Evolutionary conservation across 2,329 filamentous ascomycete species (phyloP).

Genomic region (Tolypocladium paradoxum): DNA sequence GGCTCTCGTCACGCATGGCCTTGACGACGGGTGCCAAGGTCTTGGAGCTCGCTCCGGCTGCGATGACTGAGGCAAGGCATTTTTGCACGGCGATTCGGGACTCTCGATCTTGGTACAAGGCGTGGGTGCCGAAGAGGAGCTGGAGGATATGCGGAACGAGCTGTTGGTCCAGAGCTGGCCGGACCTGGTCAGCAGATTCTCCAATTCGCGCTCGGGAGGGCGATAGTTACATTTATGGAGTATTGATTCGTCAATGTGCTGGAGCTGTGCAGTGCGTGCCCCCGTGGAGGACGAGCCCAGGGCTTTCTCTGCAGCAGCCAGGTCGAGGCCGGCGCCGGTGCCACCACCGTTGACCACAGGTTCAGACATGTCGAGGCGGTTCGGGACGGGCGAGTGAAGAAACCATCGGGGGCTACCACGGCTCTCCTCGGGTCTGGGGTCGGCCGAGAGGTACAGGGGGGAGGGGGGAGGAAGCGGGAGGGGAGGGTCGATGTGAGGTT

Average conservation of each 20-base stretch:
- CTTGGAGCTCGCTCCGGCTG: conserved; percentile 40
- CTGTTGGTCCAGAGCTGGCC: conserved; percentile 34
- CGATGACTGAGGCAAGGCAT: conserved; percentile 62
- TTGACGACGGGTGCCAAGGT: conserved; percentile 54
- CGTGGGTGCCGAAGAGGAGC: conserved; percentile 77
- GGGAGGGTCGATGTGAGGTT: neutral
- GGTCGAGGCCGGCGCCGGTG: conserved; percentile 35
- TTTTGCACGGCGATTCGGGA: conserved; percentile 75
- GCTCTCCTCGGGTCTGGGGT: neutral
- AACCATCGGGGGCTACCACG: conserved; percentile 23
- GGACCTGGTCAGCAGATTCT: conserved; percentile 8
- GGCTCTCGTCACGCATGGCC: conserved; percentile 59
- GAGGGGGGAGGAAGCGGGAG: neutral
- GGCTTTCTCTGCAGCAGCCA: conserved; percentile 35
- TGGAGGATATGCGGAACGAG: conserved; percentile 48
- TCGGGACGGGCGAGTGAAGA: conserved; percentile 10
- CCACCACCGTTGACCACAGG: conserved; percentile 25
- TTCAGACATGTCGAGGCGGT: conserved; percentile 24
- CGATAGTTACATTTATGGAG: conserved; percentile 37
- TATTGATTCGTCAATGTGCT: conserved; percentile 45
- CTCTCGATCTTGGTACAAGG: conserved; percentile 73
- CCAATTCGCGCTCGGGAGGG: conserved; percentile 2
- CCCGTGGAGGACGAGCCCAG: conserved; percentile 53
- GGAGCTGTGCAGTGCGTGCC: conserved; percentile 42
- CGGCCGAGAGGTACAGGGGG: neutral